Evolutionary conservation across 2,329 filamentous ascomycete species (phyloP), one percentile per base, ranked within the genome.

Genomic region (Phyllosticta ampelicida): DNA sequence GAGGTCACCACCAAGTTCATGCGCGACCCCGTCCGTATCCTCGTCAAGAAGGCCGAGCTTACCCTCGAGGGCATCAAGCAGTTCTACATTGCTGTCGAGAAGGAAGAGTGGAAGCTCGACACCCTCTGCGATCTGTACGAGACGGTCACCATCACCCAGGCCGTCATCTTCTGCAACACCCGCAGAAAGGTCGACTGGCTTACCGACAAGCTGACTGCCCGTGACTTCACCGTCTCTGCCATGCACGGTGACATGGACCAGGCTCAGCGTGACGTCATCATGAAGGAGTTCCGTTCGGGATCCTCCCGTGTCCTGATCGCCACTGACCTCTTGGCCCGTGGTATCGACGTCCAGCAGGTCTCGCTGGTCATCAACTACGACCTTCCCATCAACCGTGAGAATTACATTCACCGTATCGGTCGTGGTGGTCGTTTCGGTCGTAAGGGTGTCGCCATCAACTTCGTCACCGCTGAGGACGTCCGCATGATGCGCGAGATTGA

Each of bases 191-290:
- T 99, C 71, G 94, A 99, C 82, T 99, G 94, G 94, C 87, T 99
- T 69, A 97, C 94, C 67, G 92, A 97, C 80, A 97, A 97, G 86
- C 90, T 99, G 75, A 95, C 90, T 70, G 88, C 89, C 70, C 90
- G 90, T 81, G 92, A 99, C 80, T 99, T 99, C 83, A 97, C 94
- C 63, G 94, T 99, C 75, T 96, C 92, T 48, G 91, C 92, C 78
- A 97, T 99, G 94, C 94, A 99, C 83, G 94, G 94, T 75, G 94
- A 99, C 74, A 99, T 99, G 94, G 90, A 96, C 77, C 91, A 96
- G 81, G 80, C 79, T 71, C 90, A 97, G 83, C 91, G 94, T 85
- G 94, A 97, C 77, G 83, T 95, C 73, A 99, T 99, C 78, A 99
- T 99, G 94, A 96, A 99, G 86, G 94, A 99, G 82, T 99, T 99